Evolutionary conservation across 495 filamentous ascomycete species (phyloP).

Genomic region (Cudoniella acicularis): DNA sequence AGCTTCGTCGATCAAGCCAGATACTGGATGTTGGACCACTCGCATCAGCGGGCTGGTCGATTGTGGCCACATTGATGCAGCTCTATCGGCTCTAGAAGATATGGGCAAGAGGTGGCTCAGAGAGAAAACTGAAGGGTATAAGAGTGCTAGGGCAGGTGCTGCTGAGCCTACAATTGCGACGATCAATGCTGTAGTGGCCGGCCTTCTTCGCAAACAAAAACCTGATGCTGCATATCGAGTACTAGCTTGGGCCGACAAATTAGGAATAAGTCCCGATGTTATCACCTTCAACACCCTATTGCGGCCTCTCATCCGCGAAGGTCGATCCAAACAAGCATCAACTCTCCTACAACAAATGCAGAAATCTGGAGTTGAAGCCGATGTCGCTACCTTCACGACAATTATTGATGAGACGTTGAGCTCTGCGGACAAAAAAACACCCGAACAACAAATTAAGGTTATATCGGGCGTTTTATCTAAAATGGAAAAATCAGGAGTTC

Average conservation of each 20-base stretch:
- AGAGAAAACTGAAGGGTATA: constrained; percentile 10
- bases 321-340: constrained; percentile 26
- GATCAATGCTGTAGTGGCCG: constrained; percentile 59
- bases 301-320: constrained; percentile 45
- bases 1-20: constrained; percentile 47
- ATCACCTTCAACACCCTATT: constrained; percentile 70
- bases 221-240: constrained; percentile 41
- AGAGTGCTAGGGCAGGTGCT: constrained; percentile 33
- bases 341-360: constrained; percentile 41
- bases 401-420: constrained; percentile 39
- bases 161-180: constrained; percentile 54
- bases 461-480: constrained; percentile 43
- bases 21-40: constrained; percentile 56
- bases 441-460: constrained; percentile 31
- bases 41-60: constrained; percentile 57
- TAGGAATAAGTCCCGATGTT: constrained; percentile 55
- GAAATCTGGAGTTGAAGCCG: constrained; percentile 36
- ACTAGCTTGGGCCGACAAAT: constrained; percentile 53
- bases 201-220: constrained; percentile 40
- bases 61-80: constrained; percentile 40
- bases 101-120: constrained; percentile 53
- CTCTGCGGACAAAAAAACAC: constrained; percentile 9
- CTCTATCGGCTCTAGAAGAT: constrained; percentile 53
- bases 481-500: constrained; percentile 50
- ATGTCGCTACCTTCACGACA: constrained; percentile 52